Base-by-base conservation (phyloP, 495 filamentous ascomycete species). In the Amniculicola lignicola region DNA sequence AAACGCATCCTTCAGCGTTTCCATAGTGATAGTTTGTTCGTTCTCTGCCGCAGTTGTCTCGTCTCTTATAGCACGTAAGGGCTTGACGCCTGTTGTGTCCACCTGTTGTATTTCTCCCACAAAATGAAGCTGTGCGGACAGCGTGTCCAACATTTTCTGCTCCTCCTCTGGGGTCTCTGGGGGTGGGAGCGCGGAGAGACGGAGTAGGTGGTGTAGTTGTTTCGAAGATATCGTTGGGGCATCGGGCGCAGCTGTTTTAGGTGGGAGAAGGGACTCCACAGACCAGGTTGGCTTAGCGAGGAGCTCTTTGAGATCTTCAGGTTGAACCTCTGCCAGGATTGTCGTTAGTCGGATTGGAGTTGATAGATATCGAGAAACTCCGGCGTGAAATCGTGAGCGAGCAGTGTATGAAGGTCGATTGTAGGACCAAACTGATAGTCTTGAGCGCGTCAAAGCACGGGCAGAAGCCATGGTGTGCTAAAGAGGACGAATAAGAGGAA, bases 71-170 rank as follows among this genome's bases (percentile, higher is more conserved):
- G 82, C 82, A 35, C 79, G 75, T 27, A 97, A 67, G 0, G 93
- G 90, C 42, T 79, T 73, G 0, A 96, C 76, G 1, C 77, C 83
- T 0, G 71, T 67, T 0, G 89, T 91, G 72, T 92, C 78, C 4
- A 96, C 84, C n/a, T 69, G 71, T 58, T 93, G 90, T 25, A 97
- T 85, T 48, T 86, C 81, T 49, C 78, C 80, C 33, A 97, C 89
- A 63, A 99, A 97, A 63, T 89, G 84, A 0, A 99, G 79, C 62
- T 99, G 93, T 9, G 88, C 82, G 37, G 83, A 75, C 5, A 99
- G 78, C 0, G 86, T 89, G 16, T 78, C 59, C 4, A 93, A 73
- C 81, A 95, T 88, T 7, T 72, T 61, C 0, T 70, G 47, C 61
- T 89, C 82, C 61, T 85, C 80, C 24, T 73, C 77, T 6, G 71